Conservation (phyloP, 305 asterid species). For the Fraxinus greggii region DNA sequence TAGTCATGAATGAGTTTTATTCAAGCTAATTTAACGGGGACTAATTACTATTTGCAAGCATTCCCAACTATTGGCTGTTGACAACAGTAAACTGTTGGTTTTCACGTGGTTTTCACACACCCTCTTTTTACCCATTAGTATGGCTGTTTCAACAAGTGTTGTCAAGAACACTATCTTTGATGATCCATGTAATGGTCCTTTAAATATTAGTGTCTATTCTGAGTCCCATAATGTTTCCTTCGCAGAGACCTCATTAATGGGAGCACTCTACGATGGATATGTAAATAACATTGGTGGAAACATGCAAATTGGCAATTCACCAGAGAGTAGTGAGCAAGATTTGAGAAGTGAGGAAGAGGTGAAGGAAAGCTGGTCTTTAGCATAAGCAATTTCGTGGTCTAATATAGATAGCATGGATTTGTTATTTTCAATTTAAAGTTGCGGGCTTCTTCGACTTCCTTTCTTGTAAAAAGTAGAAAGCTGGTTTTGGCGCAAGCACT, state of each 20-base stretch:
- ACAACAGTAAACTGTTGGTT: too few species aligned
- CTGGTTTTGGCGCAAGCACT: background rate
- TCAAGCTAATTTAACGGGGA: too few species aligned
- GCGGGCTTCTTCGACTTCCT: too few species aligned
- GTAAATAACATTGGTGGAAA: conserved; percentile 3
- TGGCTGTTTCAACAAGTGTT: conserved; percentile 86
- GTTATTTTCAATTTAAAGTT: background rate
- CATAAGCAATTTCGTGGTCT: background rate
- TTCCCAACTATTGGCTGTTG: too few species aligned
- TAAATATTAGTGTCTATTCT: conserved; percentile 51
- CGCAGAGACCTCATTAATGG: conserved; percentile 18
- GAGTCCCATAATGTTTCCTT: conserved; percentile 29
- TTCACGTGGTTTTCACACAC: too few species aligned
- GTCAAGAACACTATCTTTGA: conserved; percentile 61
- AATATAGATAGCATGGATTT: background rate
- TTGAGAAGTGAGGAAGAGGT: conserved; percentile 37
- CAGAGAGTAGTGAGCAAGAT: background rate
- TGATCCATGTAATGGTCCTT: conserved; percentile 70
- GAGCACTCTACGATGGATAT: background rate
- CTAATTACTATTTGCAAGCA: too few species aligned
- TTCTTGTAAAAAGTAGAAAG: too few species aligned
- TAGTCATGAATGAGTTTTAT: too few species aligned
- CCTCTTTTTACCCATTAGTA: too few species aligned
- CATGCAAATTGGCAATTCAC: conserved; percentile 18
- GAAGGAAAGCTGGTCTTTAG: background rate